A percentile compares a stretch with the other conserved stretches of the same genome.
Evolutionary conservation across 306 rosid species (phyloP).

Genomic region (Sophora flavescens): DNA sequence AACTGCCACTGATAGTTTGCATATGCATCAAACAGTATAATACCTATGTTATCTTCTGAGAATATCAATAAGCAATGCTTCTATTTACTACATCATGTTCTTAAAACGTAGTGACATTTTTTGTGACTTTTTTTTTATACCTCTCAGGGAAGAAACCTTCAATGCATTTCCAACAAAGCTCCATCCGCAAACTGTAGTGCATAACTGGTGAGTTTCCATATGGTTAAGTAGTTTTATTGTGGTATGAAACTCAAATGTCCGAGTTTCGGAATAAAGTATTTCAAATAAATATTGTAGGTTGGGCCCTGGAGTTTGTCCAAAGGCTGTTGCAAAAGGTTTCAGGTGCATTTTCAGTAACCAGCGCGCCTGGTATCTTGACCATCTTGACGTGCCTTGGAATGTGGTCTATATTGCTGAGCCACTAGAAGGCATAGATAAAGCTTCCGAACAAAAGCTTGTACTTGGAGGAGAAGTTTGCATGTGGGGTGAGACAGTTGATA

Average conservation of each 20-base stretch:
- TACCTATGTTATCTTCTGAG: background rate
- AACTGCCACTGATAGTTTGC: conserved; percentile 36
- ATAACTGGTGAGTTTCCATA: conserved; percentile 79
- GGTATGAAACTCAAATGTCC: conserved; percentile 29
- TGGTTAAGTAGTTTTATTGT: conserved; percentile 24
- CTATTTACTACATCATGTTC: conserved; percentile 18
- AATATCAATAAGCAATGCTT: conserved; percentile 31
- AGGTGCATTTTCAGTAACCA: conserved; percentile 97
- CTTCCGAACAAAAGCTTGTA: conserved; percentile 75
- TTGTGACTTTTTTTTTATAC: conserved; percentile 40
- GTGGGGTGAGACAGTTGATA: conserved; percentile 92
- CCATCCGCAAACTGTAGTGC: conserved; percentile 84
- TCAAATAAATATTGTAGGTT: conserved; percentile 61
- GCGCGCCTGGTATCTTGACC: conserved; percentile 96
- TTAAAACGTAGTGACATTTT: conserved; percentile 27
- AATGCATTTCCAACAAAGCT: conserved; percentile 75
- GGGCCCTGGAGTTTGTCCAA: conserved; percentile 84
- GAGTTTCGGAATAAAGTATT: conserved; percentile 31
- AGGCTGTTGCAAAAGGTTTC: conserved; percentile 86
- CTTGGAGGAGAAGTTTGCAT: conserved; percentile 98
- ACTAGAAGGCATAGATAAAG: conserved; percentile 67
- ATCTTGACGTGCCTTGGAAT: conserved; percentile 95
- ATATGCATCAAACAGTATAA: conserved; percentile 15
- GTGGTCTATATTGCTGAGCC: conserved; percentile 77
- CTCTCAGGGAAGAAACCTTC: conserved; percentile 96